Conservation (phyloP, 2,329 filamentous ascomycete genomes). For the Pseudogymnoascus sp. region DNA sequence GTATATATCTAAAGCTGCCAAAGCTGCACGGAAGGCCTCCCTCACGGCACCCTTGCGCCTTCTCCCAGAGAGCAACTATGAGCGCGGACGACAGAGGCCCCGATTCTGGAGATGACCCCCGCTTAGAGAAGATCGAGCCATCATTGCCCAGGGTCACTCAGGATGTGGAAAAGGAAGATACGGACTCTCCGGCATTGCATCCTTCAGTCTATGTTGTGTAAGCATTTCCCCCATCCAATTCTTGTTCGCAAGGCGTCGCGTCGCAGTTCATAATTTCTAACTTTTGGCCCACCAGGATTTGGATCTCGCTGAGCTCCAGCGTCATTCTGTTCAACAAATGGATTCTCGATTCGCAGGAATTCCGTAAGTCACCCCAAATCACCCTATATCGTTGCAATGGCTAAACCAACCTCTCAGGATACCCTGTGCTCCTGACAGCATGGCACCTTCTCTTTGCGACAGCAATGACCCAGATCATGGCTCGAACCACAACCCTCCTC, state of each 20-base stretch:
- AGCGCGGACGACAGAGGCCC: conserved; percentile 71
- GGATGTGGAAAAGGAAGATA: conserved; percentile 31
- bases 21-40: neutral
- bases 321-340: conserved; percentile 99
- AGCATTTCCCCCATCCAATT: conserved; percentile 36
- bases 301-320: conserved; percentile 86
- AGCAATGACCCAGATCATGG: conserved; percentile 86
- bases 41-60: conserved; percentile 14
- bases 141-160: conserved; percentile 77
- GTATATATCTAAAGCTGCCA: neutral
- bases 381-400: neutral
- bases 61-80: conserved; percentile 39
- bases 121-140: conserved; percentile 64
- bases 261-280: conserved; percentile 15
- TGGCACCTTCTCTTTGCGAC: conserved; percentile 94
- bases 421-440: conserved; percentile 79
- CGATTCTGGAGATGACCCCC: conserved; percentile 59
- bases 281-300: conserved; percentile 48
- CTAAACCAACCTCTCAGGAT: conserved; percentile 40
- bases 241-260: conserved; percentile 21
- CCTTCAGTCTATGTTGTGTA: conserved; percentile 75
- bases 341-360: conserved; percentile 78
- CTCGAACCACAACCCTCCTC: conserved; percentile 78
- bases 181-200: conserved; percentile 30
- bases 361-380: conserved; percentile 50